Conservation (phyloP, 2,329 filamentous ascomycete genomes). For the Colletotrichum caudatum region DNA sequence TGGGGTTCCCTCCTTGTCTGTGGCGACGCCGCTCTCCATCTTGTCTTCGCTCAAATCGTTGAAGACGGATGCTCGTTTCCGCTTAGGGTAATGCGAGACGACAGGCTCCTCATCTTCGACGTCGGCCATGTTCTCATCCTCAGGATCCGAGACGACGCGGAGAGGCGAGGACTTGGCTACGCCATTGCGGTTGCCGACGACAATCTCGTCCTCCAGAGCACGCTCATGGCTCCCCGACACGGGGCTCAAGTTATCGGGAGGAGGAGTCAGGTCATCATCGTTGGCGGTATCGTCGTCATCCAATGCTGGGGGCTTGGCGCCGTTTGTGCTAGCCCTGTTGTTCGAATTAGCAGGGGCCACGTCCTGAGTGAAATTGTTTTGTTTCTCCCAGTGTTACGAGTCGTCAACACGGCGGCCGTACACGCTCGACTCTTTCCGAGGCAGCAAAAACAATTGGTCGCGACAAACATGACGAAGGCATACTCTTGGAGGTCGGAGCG, state of each 20-base stretch:
- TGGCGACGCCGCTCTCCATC: constrained; percentile 53
- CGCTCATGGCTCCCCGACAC: constrained; percentile 57
- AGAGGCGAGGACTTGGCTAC: constrained; percentile 52
- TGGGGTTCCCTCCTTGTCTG: constrained; percentile 46
- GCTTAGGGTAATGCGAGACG: constrained; percentile 63
- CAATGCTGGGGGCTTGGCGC: constrained; percentile 40
- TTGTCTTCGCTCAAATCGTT: constrained; percentile 63
- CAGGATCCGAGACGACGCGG: constrained; percentile 52
- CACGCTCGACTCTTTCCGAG: neutral
- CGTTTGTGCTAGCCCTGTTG: constrained; percentile 42
- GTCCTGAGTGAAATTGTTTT: neutral
- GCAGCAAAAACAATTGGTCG: no score
- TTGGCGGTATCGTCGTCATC: constrained; percentile 54
- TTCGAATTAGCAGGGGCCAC: constrained; percentile 11
- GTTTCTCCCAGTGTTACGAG: neutral
- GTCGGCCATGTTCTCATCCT: constrained; percentile 60
- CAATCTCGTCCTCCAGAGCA: constrained; percentile 64
- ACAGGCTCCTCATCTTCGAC: constrained; percentile 55
- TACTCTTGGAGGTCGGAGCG: neutral
- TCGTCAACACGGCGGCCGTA: neutral
- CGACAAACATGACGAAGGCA: neutral
- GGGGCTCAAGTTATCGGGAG: constrained; percentile 54
- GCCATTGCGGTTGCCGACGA: constrained; percentile 60
- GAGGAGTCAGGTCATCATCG: constrained; percentile 60
- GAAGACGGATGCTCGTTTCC: constrained; percentile 63